Evolutionary conservation across 805 yeast genomes (phyloP).

Genomic region (Cyberlindnera mississippiensis): DNA sequence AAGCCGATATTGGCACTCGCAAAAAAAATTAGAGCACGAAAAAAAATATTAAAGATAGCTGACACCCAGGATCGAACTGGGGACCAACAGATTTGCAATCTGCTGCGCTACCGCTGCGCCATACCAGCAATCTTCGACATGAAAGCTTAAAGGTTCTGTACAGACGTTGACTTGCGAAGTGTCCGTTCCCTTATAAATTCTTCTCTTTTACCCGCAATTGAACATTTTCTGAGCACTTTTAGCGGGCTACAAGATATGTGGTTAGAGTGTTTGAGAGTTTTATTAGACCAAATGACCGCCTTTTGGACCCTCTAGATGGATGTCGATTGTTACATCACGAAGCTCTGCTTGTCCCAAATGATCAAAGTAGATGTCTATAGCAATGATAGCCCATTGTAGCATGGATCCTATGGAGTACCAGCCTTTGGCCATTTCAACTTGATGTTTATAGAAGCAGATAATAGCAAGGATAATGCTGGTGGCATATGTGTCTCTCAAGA

Average conservation of each 20-base stretch:
- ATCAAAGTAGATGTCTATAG: conserved; percentile 6
- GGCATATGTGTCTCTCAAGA: conserved; percentile 1
- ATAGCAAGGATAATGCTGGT: not conserved
- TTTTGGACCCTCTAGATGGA: not conserved
- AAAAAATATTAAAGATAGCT: conserved; percentile 4
- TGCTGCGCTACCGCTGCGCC: conserved; percentile 99
- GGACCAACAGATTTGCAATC: conserved; percentile 99
- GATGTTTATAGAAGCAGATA: conserved; percentile 8
- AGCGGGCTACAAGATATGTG: not conserved
- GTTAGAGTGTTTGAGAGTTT: not conserved
- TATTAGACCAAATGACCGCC: conserved; percentile 2
- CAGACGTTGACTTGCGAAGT: not conserved
- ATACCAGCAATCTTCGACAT: conserved; percentile 24
- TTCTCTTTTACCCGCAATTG: too few species aligned
- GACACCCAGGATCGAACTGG: conserved; percentile 79
- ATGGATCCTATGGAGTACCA: conserved; percentile 11
- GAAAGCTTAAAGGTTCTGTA: not conserved
- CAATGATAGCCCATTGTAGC: conserved; percentile 8
- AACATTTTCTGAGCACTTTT: too few species aligned
- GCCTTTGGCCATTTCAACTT: conserved; percentile 3
- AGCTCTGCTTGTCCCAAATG: conserved; percentile 1
- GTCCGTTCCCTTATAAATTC: too few species aligned
- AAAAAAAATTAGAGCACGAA: too few species aligned
- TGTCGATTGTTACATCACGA: conserved; percentile 3
- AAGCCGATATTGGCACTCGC: too few species aligned